phyloP scores from a whole-genome alignment of 495 filamentous ascomycete genomes.

The Neurospora sp. region DNA sequence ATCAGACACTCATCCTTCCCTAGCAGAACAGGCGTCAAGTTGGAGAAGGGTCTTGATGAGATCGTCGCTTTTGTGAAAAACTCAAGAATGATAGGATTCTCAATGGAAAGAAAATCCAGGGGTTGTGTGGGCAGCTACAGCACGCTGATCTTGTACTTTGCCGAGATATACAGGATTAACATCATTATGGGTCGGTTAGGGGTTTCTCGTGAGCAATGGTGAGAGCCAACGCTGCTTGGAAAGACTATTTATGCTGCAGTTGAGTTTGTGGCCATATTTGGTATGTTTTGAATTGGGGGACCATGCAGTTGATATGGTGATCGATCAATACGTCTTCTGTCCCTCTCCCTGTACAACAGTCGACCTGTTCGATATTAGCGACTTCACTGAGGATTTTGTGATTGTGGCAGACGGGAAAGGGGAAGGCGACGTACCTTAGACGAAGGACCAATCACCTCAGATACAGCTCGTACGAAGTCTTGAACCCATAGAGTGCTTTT shows the following conservation, averaged over 20 bases:
- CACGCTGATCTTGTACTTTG: background rate
- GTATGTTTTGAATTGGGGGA: no score
- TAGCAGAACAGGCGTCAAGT: background rate
- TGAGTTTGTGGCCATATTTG: no score
- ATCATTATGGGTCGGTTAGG: background rate
- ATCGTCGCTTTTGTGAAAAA: background rate
- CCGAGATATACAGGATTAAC: background rate
- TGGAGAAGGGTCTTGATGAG: background rate
- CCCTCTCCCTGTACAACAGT: background rate
- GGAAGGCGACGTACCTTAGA: background rate
- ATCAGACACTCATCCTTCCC: background rate
- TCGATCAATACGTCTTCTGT: background rate
- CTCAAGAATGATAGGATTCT: background rate
- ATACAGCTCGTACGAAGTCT: background rate
- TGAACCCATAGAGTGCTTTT: background rate
- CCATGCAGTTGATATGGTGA: no score
- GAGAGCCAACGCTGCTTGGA: background rate
- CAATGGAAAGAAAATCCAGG: background rate
- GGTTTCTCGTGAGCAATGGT: background rate
- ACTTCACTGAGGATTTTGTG: background rate
- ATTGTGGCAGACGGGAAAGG: background rate
- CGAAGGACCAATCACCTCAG: background rate
- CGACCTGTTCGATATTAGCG: background rate
- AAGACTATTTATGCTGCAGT: background rate
- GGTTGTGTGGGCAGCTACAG: background rate